Base-by-base conservation (phyloP, 805 yeast genomes). In the Saturnispora halmiae region DNA sequence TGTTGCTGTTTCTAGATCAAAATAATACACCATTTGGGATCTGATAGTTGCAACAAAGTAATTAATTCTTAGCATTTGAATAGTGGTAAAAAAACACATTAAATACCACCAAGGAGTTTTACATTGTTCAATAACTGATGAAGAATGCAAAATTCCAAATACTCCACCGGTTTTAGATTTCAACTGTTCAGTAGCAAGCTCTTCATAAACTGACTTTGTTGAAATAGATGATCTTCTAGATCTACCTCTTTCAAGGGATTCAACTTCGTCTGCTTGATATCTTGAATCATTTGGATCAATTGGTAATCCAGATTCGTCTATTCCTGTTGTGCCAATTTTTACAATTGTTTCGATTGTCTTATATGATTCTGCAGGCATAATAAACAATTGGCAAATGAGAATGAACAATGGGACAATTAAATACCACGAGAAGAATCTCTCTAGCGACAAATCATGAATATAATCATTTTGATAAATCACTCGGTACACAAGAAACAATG, bases 1-100 rank as follows among this genome's bases (percentile, higher is more conserved):
- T 20, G 69, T 56, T 1, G 94, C 94, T 3, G 52, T 47, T 7
- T 63, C 63, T 48, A 66, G 65, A 10, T 73, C 74, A 41, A 86
- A 67, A 46, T 87, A 69, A 54, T 67, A 90, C 20, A 70, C 70
- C 66, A 86, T 94, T 63, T 88, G 96, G 0, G 94, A 66, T 53
- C 77, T 74, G 27, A 88, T 67, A 2, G 96, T 85, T 7, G 96
- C 96, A 41, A 88, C 92, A 60, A 86, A 90, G 60, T 84, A 90
- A 64, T 88, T 88, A 50, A 88, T 80, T 57, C 96, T 70, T 33
- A 90, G 69, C 96, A 88, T 88, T 59, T 86, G 94, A 43, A 88
- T 72, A 3, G 88, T 73, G 5, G 95, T 82, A 59, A 87, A 84
- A 2, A 75, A 54, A 20, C 84, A 73, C 82, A 86, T 82, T 42